These are phyloP conservation scores for Syzygium aqueum DNA, from an alignment of 345 rosid species.

Conservation along the genomic window DNA sequence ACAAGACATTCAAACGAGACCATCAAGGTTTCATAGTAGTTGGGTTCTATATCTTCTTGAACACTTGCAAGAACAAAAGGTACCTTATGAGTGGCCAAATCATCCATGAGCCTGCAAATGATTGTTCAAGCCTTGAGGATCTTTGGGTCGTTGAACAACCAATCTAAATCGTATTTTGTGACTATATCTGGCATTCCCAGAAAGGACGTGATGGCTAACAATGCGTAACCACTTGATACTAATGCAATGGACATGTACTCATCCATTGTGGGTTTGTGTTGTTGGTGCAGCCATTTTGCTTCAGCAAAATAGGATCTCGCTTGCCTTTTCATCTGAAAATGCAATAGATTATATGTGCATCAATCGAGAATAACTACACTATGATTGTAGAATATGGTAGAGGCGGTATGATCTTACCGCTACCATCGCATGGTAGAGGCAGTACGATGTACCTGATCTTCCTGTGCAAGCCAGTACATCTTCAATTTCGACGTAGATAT, in stretches of 20 bases:
- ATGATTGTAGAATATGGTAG: background rate
- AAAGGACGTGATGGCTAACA: background rate
- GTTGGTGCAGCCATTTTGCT: background rate
- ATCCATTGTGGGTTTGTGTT: background rate
- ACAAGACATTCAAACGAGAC: background rate
- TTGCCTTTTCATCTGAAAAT: background rate
- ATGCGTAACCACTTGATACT: background rate
- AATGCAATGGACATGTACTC: background rate
- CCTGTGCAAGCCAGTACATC: conserved; percentile 4
- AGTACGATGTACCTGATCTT: background rate
- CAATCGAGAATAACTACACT: background rate
- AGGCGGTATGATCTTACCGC: conserved; percentile 4
- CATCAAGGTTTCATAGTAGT: background rate
- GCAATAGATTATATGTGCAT: background rate
- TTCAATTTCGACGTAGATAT: conserved; percentile 15
- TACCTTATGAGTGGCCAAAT: conserved; percentile 11
- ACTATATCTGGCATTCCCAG: conserved; percentile 5
- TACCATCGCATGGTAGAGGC: conserved; percentile 13
- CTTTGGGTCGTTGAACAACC: conserved; percentile 2
- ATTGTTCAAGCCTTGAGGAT: background rate
- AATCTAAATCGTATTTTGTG: conserved; percentile 8
- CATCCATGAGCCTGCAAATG: conserved; percentile 13
- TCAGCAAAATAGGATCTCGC: background rate
- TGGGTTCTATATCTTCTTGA: background rate
- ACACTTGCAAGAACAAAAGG: background rate